Evolutionary conservation across 2,329 filamentous ascomycete genomes (phyloP), one percentile per base, ranked within the genome.

Genomic region (Colletotrichum destructivum): DNA sequence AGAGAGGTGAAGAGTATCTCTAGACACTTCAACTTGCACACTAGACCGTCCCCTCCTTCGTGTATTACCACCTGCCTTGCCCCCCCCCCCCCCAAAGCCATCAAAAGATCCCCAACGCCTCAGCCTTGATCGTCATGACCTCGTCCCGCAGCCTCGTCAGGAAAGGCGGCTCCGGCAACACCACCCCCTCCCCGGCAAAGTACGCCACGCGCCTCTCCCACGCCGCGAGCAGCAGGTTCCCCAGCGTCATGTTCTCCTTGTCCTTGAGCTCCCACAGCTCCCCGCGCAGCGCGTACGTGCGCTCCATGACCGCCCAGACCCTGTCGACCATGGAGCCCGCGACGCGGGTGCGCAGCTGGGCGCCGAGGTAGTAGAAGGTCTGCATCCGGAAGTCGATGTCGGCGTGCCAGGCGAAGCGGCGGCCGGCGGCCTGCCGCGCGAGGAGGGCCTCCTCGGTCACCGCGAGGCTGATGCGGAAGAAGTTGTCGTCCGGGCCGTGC

Each of bases 351-450:
- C 83, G 85, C 13, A 90, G 82, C 76, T 89, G 86, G 4, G 86
- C 86, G 0, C 85, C 84, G 76, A 89, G 82, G 75, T 88, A 88
- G 40, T 86, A 81, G 68, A 90, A 87, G 15, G 89, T 79, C 65
- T 89, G 88, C 57, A 87, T 78, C 74, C 89, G 87, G 77, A 90
- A 88, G 74, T 88, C 85, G 26, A 81, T 79, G 69, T 84, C 83
- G 75, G 85, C 81, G 74, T 86, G 89, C 88, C 88, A 90, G 15
- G 86, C 75, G 75, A 89, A 90, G 2, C 86, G 26, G 1, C 2
- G 59, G 2, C 59, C 59, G 15, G 49, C n/a, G 2, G 26, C 26
- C 16, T 31, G 49, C 59, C 47, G 31, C 0, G 31, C 15, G 0
- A 35, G 35, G 2, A 55, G 49, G 11, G 38, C 18, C 13, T 56